Evolutionary conservation across 2,329 filamentous ascomycete species (phyloP), one percentile per base, ranked within the genome.

Genomic region (Talaromyces sp.): DNA sequence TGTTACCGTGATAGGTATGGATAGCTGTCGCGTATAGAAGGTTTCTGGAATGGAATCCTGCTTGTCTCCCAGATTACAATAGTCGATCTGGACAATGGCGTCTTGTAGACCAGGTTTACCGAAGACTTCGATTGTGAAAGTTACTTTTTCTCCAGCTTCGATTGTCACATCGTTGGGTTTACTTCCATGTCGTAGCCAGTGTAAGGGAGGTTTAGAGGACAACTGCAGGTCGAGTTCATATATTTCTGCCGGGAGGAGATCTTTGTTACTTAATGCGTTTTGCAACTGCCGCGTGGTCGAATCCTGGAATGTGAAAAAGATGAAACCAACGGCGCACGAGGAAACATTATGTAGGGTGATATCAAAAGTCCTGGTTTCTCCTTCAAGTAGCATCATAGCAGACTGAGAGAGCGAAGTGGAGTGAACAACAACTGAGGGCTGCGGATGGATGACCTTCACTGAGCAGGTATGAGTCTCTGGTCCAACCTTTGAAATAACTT

Each of bases 361-460:
- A 0, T 86, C 89, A 73, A 98, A 96, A 0, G 82, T 82, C 70
- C 88, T 89, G 25, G 85, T 86, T 77, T 99, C 94, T 51, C 95
- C 95, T 79, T 98, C 94, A 5, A 99, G 83, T 11, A 99, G 85
- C 93, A 97, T 97, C 40, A 97, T 81, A 10, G 92, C 91, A 25
- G 91, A 91, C 72, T 97, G 93, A 0, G 90, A 87, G 1, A 97
- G 83, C 13, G 90, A 92, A 3, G 89, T 90, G 7, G 89, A 89
- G 72, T 91, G 89, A 22, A 97, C 84, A 2, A 88, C 80, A 3
- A 98, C 81, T 3, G 91, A 79, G 5, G 95, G 95, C 74, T 97
- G 92, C 53, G 88, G 83, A 2, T 88, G 84, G 65, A 97, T 93
- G 27, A 96, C 91, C 61, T 86, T 92, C 49, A 96, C 83, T 27